Base-by-base conservation (phyloP, 257 asterid species). In the Fraxinus pennsylvanica region DNA sequence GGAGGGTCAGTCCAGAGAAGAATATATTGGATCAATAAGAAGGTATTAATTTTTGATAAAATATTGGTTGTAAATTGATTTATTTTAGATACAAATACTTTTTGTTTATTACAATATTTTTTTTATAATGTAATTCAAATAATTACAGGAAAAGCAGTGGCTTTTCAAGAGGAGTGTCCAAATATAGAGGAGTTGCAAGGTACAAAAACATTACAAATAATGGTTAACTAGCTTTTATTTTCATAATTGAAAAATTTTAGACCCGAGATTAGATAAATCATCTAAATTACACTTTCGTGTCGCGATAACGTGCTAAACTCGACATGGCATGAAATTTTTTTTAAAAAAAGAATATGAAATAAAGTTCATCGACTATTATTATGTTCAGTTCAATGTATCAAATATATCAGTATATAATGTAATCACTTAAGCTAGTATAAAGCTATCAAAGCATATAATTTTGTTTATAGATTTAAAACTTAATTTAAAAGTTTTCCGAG, bases 161-260 rank as follows among this genome's bases (percentile, higher is more conserved):
- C 5, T 92, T 92, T 73, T 92, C 97, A 3, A 66, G 97, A 76
- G 97, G 97, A 77, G 97, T 89, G 50, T 92, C 97, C 25, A 91
- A 92, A 81, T 92, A 89, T 69, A 91, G 97, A 74, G 97, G 97
- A 22, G 97, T 92, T 68, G 97, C 97, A 8, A 90, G 97, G 97
- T 92, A 75, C 5, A 39, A 15, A 41, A 22, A 0, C 0, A 17
- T 6, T 27, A 30, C 8, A 0, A 0, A 57, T 21, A 45, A 30
- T 50, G n/a, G 35, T 10, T 15, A 47, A 47, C 7, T 47, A 47
- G 59, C 21, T 47, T 15, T 47, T 15, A 5, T 47, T 47, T 47
- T 15, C 59, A 47, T 15, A 15, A 15, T 4, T 15, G 21, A 14
- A 47, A 3, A 17, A 6, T 6, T n/a, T 59, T 59, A 9, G 67